Evolutionary conservation across 441 rosid species (phyloP).

Genomic region (Eruca vesicaria): DNA sequence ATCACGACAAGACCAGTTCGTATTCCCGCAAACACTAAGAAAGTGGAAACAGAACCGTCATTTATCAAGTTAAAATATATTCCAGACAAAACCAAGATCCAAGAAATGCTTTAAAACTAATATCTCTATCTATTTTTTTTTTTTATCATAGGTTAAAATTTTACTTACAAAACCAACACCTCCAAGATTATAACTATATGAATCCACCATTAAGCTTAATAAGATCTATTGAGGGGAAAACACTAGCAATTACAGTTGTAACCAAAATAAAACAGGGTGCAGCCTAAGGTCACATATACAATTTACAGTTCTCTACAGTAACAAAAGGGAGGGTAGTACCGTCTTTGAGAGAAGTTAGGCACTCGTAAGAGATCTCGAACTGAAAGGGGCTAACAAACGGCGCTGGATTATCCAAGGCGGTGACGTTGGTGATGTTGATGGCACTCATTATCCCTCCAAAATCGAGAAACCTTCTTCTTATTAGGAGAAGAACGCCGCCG

Average conservation of each 20-base stretch:
- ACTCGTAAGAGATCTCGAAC: constrained; percentile 97
- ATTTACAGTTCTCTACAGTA: neutral
- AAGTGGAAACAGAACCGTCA: no score
- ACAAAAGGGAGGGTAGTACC: constrained; percentile 43
- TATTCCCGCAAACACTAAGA: no score
- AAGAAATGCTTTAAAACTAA: neutral
- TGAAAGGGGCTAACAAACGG: constrained; percentile 86
- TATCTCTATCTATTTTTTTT: neutral
- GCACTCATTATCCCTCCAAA: constrained; percentile 75
- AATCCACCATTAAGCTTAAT: neutral
- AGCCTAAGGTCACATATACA: neutral
- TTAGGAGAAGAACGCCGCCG: no score
- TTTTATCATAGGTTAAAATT: neutral
- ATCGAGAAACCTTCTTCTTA: no score
- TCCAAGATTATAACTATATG: neutral
- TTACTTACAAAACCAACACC: neutral
- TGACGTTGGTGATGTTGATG: constrained; percentile 81
- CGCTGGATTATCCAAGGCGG: constrained; percentile 92
- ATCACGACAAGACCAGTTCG: no score
- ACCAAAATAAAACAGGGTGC: neutral
- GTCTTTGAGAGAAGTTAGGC: constrained; percentile 90
- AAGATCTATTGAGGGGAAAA: neutral
- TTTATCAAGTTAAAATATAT: no score
- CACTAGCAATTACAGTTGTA: neutral
- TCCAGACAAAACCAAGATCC: neutral